Conservation (phyloP, 2,329 filamentous ascomycete species). For the Neofusicoccum kwambonambiense region DNA sequence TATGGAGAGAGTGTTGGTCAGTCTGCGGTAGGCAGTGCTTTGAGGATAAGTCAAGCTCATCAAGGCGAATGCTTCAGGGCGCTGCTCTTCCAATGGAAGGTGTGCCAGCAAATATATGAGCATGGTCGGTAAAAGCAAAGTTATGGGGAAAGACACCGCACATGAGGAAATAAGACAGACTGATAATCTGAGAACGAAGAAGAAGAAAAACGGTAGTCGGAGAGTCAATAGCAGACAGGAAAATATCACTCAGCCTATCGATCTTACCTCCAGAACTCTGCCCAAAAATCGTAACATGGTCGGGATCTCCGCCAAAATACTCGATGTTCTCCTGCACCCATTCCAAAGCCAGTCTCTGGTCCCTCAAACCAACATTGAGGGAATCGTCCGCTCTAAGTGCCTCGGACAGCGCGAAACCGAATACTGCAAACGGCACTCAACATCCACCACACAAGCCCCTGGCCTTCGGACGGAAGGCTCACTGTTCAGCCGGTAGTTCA, state of each 20-base stretch:
- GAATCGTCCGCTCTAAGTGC: constrained; percentile 31
- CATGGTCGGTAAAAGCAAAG: no score
- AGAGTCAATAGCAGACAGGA: no score
- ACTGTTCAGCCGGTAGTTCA: constrained; percentile 38
- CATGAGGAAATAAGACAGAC: no score
- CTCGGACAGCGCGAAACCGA: constrained; percentile 38
- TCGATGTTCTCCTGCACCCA: constrained; percentile 41
- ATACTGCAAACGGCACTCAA: constrained; percentile 23
- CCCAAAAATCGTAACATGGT: constrained; percentile 40
- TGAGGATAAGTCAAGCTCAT: no score
- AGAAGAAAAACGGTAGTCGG: no score
- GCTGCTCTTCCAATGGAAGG: no score
- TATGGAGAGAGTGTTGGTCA: not conserved
- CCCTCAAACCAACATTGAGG: constrained; percentile 38
- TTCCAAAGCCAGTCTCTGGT: constrained; percentile 40
- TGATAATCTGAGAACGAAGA: no score
- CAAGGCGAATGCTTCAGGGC: no score
- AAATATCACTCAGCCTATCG: constrained; percentile 11
- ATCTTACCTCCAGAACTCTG: constrained; percentile 34
- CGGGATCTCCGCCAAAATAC: constrained; percentile 34
- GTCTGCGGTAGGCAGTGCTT: no score
- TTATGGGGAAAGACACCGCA: no score
- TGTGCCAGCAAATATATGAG: no score
- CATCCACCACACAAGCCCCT: not conserved
- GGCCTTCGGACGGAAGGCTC: not conserved